Conservation (phyloP, 768 basidiomycete species). For the Russula emetica region DNA sequence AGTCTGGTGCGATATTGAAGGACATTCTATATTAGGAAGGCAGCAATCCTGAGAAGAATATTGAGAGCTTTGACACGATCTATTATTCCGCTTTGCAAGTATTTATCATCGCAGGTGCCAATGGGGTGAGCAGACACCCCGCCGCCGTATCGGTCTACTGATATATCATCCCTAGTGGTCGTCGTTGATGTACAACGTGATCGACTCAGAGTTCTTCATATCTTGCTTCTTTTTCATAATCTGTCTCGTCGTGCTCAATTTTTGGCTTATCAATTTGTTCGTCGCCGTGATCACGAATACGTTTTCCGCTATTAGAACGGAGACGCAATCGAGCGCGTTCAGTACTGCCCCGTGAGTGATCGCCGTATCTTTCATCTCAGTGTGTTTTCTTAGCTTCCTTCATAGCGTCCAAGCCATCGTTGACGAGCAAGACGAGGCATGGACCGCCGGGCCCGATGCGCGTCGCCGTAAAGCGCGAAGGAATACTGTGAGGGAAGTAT, state of each 20-base stretch:
- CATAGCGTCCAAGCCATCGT: conserved; percentile 39
- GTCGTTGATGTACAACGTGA: conserved; percentile 78
- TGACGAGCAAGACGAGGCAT: conserved; percentile 62
- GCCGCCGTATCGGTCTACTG: conserved; percentile 16
- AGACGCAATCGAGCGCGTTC: conserved; percentile 89
- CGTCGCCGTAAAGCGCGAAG: conserved; percentile 41
- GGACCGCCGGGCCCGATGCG: conserved; percentile 42
- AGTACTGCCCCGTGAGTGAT: conserved; percentile 65
- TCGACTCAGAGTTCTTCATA: conserved; percentile 87
- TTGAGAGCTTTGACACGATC: conserved; percentile 87
- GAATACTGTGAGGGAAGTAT: conserved; percentile 52
- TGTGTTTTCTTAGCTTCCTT: not conserved
- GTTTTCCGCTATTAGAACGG: conserved; percentile 79
- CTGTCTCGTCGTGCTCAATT: conserved; percentile 82
- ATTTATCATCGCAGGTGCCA: conserved; percentile 75
- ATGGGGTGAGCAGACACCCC: conserved; percentile 48
- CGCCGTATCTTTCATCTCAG: not conserved
- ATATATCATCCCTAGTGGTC: conserved; percentile 53
- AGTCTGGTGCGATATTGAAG: not conserved
- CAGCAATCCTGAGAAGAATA: conserved; percentile 57
- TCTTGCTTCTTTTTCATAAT: conserved; percentile 85
- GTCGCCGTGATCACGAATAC: conserved; percentile 96
- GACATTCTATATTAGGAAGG: conserved; percentile 43
- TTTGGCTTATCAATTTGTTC: conserved; percentile 90
- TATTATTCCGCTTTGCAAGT: conserved; percentile 79